A percentile compares a stretch with the other conserved stretches of the same genome.
Evolutionary conservation across 352 stramenopile genomes (phyloP).

Genomic region (Phytophthora nicotianae): DNA sequence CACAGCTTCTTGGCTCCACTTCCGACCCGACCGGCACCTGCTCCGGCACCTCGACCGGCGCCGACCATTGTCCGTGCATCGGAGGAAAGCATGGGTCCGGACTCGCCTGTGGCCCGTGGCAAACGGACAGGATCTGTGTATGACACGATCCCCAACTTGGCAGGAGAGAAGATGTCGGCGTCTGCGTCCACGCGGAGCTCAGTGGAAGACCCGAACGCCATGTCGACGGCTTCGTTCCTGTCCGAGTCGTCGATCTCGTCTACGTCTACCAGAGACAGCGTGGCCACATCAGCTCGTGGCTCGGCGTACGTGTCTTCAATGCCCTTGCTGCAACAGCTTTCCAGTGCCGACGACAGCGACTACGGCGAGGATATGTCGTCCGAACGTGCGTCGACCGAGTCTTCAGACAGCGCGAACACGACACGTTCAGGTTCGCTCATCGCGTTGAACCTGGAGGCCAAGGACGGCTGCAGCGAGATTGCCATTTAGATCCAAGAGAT

Average conservation of each 20-base stretch:
- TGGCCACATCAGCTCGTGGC: conserved; percentile 8
- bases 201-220: conserved; percentile 17
- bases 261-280: conserved; percentile 30
- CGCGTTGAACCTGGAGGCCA: conserved; percentile 39
- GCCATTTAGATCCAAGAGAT: conserved; percentile 31
- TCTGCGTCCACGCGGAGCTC: conserved; percentile 19
- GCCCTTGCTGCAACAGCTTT: conserved; percentile 35
- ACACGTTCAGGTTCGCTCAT: conserved; percentile 45
- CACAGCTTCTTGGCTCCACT: conserved; percentile 31
- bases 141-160: conserved; percentile 33
- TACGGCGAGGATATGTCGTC: conserved; percentile 28
- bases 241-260: conserved; percentile 33
- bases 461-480: conserved; percentile 40
- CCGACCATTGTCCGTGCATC: conserved; percentile 16
- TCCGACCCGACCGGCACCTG: background rate
- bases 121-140: conserved; percentile 43
- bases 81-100: conserved; percentile 35
- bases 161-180: conserved; percentile 33
- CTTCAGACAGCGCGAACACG: conserved; percentile 29
- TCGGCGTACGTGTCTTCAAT: conserved; percentile 33
- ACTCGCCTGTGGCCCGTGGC: conserved; percentile 28
- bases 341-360: conserved; percentile 31
- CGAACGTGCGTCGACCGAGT: conserved; percentile 32
- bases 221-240: conserved; percentile 34
- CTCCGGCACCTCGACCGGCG: background rate